phyloP scores from a whole-genome alignment of 1,284 basidiomycete genomes.

The Marasmius oreades region DNA sequence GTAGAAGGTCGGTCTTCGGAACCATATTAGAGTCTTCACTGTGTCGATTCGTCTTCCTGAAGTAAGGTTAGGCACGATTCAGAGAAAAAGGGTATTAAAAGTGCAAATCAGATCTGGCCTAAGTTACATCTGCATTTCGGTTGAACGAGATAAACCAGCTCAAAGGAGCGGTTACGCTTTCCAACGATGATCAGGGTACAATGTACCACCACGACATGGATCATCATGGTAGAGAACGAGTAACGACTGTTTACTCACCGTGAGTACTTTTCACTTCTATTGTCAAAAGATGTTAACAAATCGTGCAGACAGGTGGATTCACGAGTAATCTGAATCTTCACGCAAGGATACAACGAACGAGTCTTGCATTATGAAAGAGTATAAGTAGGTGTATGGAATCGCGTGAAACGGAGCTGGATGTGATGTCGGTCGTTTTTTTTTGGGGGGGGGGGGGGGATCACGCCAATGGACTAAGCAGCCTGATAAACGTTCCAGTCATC shows the following conservation, averaged over 20 bases:
- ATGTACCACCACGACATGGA: constrained; percentile 65
- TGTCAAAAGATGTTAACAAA: no score
- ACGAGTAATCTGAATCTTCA: background rate
- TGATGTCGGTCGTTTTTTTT: background rate
- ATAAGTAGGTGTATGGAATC: constrained; percentile 18
- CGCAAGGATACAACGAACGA: background rate
- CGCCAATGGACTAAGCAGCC: constrained; percentile 87
- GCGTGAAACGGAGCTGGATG: constrained; percentile 5
- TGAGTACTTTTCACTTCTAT: background rate
- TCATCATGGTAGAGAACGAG: constrained; percentile 46
- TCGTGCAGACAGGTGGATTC: no score
- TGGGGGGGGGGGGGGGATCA: no score
- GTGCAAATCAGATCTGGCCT: constrained; percentile 74
- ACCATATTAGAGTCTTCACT: no score
- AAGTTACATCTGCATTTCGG: constrained; percentile 53
- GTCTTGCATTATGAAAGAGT: background rate
- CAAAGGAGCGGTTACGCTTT: constrained; percentile 23
- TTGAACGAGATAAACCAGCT: constrained; percentile 46
- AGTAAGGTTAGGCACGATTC: background rate
- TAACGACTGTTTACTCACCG: constrained; percentile 3
- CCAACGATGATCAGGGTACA: constrained; percentile 33
- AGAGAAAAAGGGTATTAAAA: constrained; percentile 4
- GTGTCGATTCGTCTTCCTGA: background rate
- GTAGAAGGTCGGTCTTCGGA: no score
- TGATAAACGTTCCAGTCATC: constrained; percentile 30